Evolutionary conservation across 2,329 filamentous ascomycete species (phyloP).

Genomic region (Fusarium clavum): DNA sequence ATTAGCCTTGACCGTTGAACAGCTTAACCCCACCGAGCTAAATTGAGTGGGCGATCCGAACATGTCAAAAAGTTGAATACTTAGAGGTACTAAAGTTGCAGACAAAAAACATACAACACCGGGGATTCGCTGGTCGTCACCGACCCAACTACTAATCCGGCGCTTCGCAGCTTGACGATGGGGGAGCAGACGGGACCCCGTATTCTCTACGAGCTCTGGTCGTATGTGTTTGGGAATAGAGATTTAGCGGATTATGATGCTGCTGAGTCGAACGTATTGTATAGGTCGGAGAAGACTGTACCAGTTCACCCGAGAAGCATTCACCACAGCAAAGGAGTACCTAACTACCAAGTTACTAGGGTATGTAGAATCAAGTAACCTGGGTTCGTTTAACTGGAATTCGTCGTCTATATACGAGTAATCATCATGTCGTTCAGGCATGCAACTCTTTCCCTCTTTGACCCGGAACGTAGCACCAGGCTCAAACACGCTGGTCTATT

Average conservation of each 20-base stretch:
- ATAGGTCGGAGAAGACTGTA: neutral
- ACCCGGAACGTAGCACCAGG: conserved; percentile 32
- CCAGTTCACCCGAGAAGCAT: neutral
- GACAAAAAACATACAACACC: conserved; percentile 26
- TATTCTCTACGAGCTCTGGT: conserved; percentile 13
- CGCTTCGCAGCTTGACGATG: conserved; percentile 19
- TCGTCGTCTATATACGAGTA: conserved; percentile 40
- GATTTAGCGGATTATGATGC: neutral
- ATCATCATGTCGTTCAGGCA: conserved; percentile 41
- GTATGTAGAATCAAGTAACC: neutral
- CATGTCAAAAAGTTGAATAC: neutral
- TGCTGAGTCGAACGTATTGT: neutral
- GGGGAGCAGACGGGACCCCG: conserved; percentile 17
- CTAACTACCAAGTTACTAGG: neutral
- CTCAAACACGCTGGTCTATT: conserved; percentile 32
- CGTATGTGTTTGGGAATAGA: neutral
- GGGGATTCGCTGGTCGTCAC: conserved; percentile 23
- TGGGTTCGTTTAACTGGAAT: conserved; percentile 29
- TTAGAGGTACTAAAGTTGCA: neutral
- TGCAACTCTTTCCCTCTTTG: conserved; percentile 34
- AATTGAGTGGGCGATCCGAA: neutral
- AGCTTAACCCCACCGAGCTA: neutral
- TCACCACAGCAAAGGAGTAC: neutral
- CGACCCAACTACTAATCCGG: conserved; percentile 26
- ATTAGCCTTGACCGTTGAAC: neutral